A percentile compares a stretch with the other conserved stretches of the same genome.
These are phyloP conservation scores for Recurvomyces mirabilis DNA, from an alignment of 495 filamentous ascomycete genomes.

Conservation along the genomic window DNA sequence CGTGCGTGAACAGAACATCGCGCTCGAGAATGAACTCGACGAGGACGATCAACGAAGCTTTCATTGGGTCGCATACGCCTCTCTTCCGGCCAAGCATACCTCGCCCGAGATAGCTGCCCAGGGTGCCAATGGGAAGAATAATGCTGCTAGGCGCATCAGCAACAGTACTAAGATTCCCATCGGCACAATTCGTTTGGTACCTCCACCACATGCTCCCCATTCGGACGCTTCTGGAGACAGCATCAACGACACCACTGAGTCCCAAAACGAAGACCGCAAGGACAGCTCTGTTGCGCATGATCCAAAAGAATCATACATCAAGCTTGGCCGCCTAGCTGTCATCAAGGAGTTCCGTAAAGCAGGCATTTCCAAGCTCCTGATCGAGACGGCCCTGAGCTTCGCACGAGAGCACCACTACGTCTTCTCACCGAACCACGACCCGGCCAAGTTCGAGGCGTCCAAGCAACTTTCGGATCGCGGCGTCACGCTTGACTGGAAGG, in stretches of 20 bases:
- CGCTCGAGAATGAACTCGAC: conserved; percentile 62
- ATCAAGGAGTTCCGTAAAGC: conserved; percentile 48
- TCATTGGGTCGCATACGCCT: conserved; percentile 73
- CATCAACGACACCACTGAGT: conserved; percentile 14
- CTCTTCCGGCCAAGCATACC: conserved; percentile 32
- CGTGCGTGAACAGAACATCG: conserved; percentile 60
- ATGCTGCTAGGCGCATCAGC: conserved; percentile 10
- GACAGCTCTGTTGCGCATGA: conserved; percentile 38
- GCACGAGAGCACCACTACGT: conserved; percentile 42
- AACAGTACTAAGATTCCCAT: conserved; percentile 41
- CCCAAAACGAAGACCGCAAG: conserved; percentile 13
- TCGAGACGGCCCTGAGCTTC: conserved; percentile 53
- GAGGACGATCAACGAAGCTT: conserved; percentile 62
- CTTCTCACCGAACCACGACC: conserved; percentile 27
- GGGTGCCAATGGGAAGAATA: neutral
- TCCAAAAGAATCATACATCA: conserved; percentile 59
- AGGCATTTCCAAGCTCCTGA: conserved; percentile 50
- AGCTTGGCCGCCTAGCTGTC: conserved; percentile 66
- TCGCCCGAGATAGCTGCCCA: conserved; percentile 5
- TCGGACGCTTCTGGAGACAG: conserved; percentile 37
- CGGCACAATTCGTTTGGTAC: conserved; percentile 66
- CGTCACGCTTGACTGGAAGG: conserved; percentile 24
- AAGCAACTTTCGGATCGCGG: conserved; percentile 10
- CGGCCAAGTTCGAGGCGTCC: conserved; percentile 18
- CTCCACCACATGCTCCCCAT: conserved; percentile 58